phyloP scores from a whole-genome alignment of 441 rosid genomes.

The Populus hybrid region DNA sequence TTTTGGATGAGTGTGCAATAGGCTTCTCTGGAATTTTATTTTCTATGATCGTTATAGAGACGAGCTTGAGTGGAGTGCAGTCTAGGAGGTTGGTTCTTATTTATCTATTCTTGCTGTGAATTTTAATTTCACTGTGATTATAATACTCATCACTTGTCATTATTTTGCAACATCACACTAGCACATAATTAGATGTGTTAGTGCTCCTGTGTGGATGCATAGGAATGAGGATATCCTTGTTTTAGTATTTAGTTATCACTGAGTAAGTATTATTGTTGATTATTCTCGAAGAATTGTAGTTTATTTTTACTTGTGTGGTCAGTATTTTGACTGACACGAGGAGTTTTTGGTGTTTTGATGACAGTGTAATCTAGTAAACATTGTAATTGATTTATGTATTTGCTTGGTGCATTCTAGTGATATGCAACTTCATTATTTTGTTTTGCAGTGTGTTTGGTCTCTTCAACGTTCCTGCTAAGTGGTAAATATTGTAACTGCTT shows the following conservation, averaged over 20 bases:
- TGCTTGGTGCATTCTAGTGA: background rate
- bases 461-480: constrained; percentile 87
- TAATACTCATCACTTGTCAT: background rate
- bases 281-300: background rate
- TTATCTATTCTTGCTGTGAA: background rate
- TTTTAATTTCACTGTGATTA: background rate
- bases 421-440: constrained; percentile 14
- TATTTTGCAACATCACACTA: background rate
- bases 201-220: background rate
- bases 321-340: constrained; percentile 14
- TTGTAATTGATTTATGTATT: background rate
- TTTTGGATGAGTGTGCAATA: constrained; percentile 80
- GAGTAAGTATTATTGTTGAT: background rate
- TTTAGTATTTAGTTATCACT: background rate
- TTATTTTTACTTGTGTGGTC: constrained; percentile 10
- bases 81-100: constrained; percentile 66
- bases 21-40: constrained; percentile 92
- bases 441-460: constrained; percentile 94
- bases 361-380: background rate
- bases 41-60: constrained; percentile 90
- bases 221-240: background rate
- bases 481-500: constrained; percentile 44
- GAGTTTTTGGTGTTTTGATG: background rate
- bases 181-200: constrained; percentile 1
- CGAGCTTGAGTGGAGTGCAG: constrained; percentile 86